Evolutionary conservation across 768 basidiomycete species (phyloP).

Genomic region (Chiua virens): DNA sequence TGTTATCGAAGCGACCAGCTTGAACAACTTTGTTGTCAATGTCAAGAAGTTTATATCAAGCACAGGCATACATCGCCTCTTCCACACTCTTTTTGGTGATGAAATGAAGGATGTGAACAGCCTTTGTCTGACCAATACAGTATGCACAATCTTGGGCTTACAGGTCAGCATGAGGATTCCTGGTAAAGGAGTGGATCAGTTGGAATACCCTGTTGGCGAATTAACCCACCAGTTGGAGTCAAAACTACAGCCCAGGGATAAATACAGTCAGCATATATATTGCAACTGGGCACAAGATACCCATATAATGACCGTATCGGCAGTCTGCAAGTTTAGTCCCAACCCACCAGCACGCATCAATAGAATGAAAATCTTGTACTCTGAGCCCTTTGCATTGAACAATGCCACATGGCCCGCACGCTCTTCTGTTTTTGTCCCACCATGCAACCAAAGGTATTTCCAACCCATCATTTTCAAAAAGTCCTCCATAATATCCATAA

Average conservation of each 20-base stretch:
- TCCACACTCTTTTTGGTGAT: constrained; percentile 98
- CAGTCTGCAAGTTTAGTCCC: constrained; percentile 92
- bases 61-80: constrained; percentile 95
- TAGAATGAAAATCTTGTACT: constrained; percentile 88
- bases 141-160: constrained; percentile 99
- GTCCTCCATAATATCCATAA: constrained; percentile 98
- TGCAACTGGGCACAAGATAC: constrained; percentile 28
- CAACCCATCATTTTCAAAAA: constrained; percentile 85
- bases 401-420: constrained; percentile 82
- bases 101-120: constrained; percentile 93
- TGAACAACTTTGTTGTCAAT: constrained; percentile 99
- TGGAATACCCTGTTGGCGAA: background rate
- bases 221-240: constrained; percentile 67
- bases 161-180: constrained; percentile 98
- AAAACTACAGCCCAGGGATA: constrained; percentile 45
- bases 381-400: constrained; percentile 89
- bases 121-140: constrained; percentile 99
- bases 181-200: constrained; percentile 22
- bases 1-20: constrained; percentile 98
- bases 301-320: constrained; percentile 94
- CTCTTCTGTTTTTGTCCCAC: constrained; percentile 94
- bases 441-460: constrained; percentile 92
- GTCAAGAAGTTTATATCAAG: constrained; percentile 93
- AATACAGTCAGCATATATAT: constrained; percentile 5
- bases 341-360: constrained; percentile 94